Evolutionary conservation across 2,329 filamentous ascomycete species (phyloP).

Genomic region (Xylariales sp.): DNA sequence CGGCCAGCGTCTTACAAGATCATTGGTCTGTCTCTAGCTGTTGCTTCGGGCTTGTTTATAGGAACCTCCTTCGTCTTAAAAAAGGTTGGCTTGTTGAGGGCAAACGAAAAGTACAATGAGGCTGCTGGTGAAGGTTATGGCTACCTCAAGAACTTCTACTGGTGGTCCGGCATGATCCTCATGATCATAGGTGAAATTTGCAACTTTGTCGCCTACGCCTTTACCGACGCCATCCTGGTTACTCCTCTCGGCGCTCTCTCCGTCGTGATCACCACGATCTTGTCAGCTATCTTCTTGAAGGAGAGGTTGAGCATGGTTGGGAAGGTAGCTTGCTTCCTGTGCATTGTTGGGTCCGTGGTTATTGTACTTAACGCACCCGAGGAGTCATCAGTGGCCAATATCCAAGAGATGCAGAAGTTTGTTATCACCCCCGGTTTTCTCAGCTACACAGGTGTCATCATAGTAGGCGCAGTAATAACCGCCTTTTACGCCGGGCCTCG

Average conservation of each 20-base stretch:
- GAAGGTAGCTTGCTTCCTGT: slow-evolving; percentile 93
- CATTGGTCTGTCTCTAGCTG: slow-evolving; percentile 79
- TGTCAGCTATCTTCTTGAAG: slow-evolving; percentile 93
- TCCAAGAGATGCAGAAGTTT: slow-evolving; percentile 87
- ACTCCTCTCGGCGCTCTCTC: slow-evolving; percentile 87
- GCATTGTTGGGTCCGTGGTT: slow-evolving; percentile 86
- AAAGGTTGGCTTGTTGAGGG: slow-evolving; percentile 84
- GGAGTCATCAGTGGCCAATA: slow-evolving; percentile 78
- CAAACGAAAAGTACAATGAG: slow-evolving; percentile 95
- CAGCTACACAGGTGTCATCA: slow-evolving; percentile 75
- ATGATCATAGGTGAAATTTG: slow-evolving; percentile 97
- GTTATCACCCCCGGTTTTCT: slow-evolving; percentile 86
- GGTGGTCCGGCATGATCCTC: slow-evolving; percentile 93
- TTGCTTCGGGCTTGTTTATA: slow-evolving; percentile 88
- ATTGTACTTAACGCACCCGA: slow-evolving; percentile 92
- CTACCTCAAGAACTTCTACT: slow-evolving; percentile 90
- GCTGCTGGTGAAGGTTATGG: slow-evolving; percentile 94
- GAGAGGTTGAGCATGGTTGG: slow-evolving; percentile 93
- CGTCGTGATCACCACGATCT: slow-evolving; percentile 85
- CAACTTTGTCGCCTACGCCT: slow-evolving; percentile 96
- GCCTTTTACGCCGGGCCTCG: slow-evolving; percentile 79
- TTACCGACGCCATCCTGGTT: slow-evolving; percentile 93
- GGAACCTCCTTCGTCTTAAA: slow-evolving; percentile 94
- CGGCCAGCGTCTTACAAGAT: slow-evolving; percentile 67
- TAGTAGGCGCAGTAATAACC: slow-evolving; percentile 66